Evolutionary conservation across 2,329 filamentous ascomycete species (phyloP).

Genomic region (Zelopaecilomyces penicillatus): DNA sequence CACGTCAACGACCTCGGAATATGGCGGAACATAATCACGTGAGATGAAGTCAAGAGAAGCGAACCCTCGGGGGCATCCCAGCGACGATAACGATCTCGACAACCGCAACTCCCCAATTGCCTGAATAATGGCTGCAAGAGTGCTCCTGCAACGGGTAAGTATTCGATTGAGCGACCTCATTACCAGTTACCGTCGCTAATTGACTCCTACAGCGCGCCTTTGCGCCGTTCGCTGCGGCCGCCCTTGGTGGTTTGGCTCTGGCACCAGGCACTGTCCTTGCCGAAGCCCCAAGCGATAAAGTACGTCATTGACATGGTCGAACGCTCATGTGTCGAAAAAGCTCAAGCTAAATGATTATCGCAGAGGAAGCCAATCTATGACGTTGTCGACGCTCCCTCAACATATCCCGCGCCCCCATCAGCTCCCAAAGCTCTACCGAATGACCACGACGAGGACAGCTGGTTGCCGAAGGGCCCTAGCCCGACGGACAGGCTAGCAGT

Average conservation of each 20-base stretch:
- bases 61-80: neutral
- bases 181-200: constrained; percentile 19
- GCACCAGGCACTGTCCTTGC: constrained; percentile 41
- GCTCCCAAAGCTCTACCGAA: constrained; percentile 19
- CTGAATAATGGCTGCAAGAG: constrained; percentile 51
- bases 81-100: constrained; percentile 16
- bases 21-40: constrained; percentile 3
- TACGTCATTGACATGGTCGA: constrained; percentile 11
- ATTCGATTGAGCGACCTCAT: constrained; percentile 1
- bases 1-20: constrained; percentile 6
- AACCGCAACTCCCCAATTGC: constrained; percentile 35
- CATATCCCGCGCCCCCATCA: constrained; percentile 23
- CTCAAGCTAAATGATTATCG: neutral
- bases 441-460: constrained; percentile 22
- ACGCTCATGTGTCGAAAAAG: neutral
- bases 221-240: constrained; percentile 45
- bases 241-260: constrained; percentile 40
- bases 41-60: constrained; percentile 2
- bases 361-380: constrained; percentile 74
- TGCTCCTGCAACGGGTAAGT: constrained; percentile 48
- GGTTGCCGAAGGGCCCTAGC: constrained; percentile 49
- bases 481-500: constrained; percentile 83
- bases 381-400: constrained; percentile 43
- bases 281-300: constrained; percentile 38
- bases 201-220: constrained; percentile 36